Conservation (phyloP, 164 flowering plant species). For the Vitis riparia region DNA sequence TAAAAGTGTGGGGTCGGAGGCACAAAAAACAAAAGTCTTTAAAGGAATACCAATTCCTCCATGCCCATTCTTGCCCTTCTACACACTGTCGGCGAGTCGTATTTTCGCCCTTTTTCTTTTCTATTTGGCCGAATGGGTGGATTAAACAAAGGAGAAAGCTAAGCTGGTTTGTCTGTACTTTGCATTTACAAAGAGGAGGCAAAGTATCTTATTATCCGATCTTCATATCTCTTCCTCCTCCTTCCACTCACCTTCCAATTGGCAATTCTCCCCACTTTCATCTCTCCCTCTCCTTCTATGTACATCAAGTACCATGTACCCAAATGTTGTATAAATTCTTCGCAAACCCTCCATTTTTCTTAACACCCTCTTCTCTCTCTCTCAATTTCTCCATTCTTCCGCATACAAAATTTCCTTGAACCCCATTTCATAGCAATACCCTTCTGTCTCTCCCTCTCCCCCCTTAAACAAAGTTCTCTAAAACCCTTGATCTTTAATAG, state of each 20-base stretch:
- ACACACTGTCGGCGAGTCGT: constrained; percentile 34
- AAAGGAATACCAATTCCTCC: constrained; percentile 2
- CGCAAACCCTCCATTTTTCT: neutral
- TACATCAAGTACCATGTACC: neutral
- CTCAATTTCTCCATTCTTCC: no score
- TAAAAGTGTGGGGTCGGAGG: neutral
- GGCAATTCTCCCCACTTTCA: neutral
- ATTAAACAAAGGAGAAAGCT: constrained; percentile 5
- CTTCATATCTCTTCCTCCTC: constrained; percentile 13
- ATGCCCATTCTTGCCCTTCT: constrained; percentile 9
- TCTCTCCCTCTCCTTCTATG: neutral
- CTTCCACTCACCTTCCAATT: constrained; percentile 47
- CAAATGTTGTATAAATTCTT: neutral
- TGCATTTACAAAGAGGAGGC: constrained; percentile 27
- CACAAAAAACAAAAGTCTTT: no score
- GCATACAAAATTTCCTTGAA: neutral
- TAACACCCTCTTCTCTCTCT: neutral
- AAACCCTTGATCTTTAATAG: no score
- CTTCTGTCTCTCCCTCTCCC: no score
- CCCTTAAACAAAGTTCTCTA: no score
- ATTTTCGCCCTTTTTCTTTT: neutral
- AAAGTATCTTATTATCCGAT: constrained; percentile 28
- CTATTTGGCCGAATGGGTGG: no score
- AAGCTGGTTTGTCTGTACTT: constrained; percentile 45
- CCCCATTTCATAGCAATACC: neutral